These are phyloP conservation scores for Eutrema japonicum DNA, from an alignment of 345 rosid genomes.

Conservation along the genomic window DNA sequence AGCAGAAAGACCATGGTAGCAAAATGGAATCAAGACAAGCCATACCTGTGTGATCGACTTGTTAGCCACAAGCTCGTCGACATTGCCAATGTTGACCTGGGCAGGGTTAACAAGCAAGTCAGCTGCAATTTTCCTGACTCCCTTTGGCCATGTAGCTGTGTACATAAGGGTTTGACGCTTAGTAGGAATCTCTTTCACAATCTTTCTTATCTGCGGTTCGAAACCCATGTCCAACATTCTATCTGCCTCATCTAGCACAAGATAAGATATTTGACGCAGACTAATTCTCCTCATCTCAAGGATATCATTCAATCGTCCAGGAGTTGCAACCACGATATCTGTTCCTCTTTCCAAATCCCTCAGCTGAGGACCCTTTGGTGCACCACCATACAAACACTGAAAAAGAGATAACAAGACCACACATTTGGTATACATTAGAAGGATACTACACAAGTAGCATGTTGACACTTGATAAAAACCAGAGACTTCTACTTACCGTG, in stretches of 20 bases:
- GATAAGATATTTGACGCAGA: slow-evolving; percentile 86
- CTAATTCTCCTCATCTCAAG: slow-evolving; percentile 94
- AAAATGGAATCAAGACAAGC: slow-evolving; percentile 7
- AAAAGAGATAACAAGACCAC: slow-evolving; percentile 29
- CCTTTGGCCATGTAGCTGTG: slow-evolving; percentile 99
- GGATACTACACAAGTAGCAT: neutral
- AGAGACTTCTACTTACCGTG: slow-evolving; percentile 56
- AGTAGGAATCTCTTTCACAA: slow-evolving; percentile 89
- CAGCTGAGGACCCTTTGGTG: slow-evolving; percentile 94
- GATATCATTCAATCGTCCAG: slow-evolving; percentile 96
- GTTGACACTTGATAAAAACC: neutral
- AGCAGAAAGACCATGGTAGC: slow-evolving; percentile 4
- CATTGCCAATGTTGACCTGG: slow-evolving; percentile 96
- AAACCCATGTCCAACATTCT: slow-evolving; percentile 99
- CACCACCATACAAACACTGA: slow-evolving; percentile 98
- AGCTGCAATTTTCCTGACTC: slow-evolving; percentile 96
- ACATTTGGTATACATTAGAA: neutral
- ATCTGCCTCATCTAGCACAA: slow-evolving; percentile 98
- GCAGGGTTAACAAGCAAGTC: slow-evolving; percentile 91
- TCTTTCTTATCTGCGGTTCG: slow-evolving; percentile 96
- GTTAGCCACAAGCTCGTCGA: slow-evolving; percentile 97
- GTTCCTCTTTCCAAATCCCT: slow-evolving; percentile 91
- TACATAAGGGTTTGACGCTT: slow-evolving; percentile 98
- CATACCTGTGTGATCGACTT: slow-evolving; percentile 96
- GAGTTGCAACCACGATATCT: slow-evolving; percentile 97